Evolutionary conservation across 768 basidiomycete genomes (phyloP), one percentile per base, ranked within the genome.

Genomic region (Suillus brevipes): DNA sequence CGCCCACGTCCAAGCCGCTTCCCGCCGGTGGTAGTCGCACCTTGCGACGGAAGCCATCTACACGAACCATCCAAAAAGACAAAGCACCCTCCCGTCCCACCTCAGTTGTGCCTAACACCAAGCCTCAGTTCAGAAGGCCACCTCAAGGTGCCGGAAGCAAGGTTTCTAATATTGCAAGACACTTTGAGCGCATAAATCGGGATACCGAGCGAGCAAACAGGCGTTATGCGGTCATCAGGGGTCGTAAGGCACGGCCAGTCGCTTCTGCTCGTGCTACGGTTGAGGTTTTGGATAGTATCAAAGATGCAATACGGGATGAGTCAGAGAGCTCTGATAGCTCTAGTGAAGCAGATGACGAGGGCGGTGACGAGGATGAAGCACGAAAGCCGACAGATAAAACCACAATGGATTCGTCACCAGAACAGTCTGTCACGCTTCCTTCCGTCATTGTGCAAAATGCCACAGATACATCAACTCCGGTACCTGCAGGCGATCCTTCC

Each of bases 251-350:
- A 23, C 89, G 97, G 38, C 97, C 97, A 14, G 94, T 99, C 16
- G 91, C 92, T 23, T 90, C 89, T 31, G 90, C 95, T 18, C 86
- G 89, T 53, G 95, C 94, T 18, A 94, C 89, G 70, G 93, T 97
- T 1, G 89, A 95, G 72, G 85, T 97, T 38, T 83, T 97, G 31
- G 89, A 92, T 61, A 95, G 93, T 71, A 86, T 97, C 71, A 90
- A 91, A 73, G 95, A 97, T 71, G 96, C 92, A 2, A 92, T 97
- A 73, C 92, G 94, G 70, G 94, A 91, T 68, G 87, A 92, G 68
- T 89, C 89, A 25, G 91, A 92, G 60, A 83, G 82, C 64, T 89
- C 88, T 4, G 89, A 91, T 68, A 85, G 88, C 13, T 83, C 87
- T 69, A 74, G 83, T 63, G 86, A 88, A 67, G 89, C 88, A 10